Evolutionary conservation across 176 grass and related monocot genomes (phyloP).

Genomic region (Cymbopogon citratus): DNA sequence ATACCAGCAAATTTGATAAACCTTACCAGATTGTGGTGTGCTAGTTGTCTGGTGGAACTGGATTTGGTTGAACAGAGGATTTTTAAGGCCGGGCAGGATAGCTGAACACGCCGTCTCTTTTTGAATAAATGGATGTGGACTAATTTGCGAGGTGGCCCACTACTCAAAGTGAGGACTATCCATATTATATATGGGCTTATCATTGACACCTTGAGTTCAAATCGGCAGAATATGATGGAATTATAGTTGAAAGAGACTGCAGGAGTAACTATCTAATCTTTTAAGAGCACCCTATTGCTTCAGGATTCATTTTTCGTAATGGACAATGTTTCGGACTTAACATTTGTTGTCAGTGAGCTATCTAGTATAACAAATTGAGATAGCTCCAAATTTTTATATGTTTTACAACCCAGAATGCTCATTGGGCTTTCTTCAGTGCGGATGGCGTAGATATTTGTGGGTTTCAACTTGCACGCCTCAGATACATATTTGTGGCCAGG

Average conservation of each 20-base stretch:
- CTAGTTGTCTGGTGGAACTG: background rate
- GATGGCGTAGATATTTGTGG: background rate
- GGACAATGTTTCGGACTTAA: background rate
- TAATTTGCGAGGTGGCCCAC: background rate
- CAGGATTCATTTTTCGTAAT: background rate
- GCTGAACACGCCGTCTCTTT: background rate
- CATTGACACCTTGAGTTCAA: background rate
- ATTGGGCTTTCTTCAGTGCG: background rate
- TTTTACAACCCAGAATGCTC: background rate
- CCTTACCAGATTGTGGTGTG: too few relatives aligned
- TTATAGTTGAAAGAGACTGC: background rate
- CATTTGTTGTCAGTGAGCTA: background rate
- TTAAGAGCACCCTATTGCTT: background rate
- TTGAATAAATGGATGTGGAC: background rate
- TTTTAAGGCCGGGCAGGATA: background rate
- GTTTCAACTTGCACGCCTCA: background rate
- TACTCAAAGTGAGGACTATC: too few relatives aligned
- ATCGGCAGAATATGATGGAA: background rate
- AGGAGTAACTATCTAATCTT: background rate
- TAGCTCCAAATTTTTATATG: background rate
- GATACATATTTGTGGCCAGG: background rate
- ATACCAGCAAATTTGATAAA: background rate
- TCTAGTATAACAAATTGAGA: background rate
- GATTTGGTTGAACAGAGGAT: background rate
- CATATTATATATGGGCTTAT: slow-evolving; percentile 44